phyloP scores from a whole-genome alignment of 129 eudicot genomes.

The Flaveria linearis region DNA sequence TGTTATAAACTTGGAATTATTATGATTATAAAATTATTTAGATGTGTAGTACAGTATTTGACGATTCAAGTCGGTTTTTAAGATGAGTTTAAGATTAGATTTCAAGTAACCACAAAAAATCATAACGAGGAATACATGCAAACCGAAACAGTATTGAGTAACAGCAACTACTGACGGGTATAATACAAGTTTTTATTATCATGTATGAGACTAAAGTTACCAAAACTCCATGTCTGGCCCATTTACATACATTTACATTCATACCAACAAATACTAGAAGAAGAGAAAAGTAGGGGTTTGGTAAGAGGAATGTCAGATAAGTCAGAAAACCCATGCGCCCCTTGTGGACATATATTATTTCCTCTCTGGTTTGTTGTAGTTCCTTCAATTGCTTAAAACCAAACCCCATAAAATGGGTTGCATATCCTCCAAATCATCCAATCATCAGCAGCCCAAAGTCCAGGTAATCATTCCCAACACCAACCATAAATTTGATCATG shows the following conservation, averaged over 20 bases:
- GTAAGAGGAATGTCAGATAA: slow-evolving; percentile 16
- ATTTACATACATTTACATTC: too few species aligned
- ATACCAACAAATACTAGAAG: neutral
- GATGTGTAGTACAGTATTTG: too few species aligned
- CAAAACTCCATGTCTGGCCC: too few species aligned
- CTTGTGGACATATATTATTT: slow-evolving; percentile 10
- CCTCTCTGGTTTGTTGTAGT: too few species aligned
- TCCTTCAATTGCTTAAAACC: neutral
- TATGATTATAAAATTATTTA: too few species aligned
- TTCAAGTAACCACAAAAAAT: too few species aligned
- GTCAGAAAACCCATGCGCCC: slow-evolving; percentile 19
- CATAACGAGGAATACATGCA: neutral
- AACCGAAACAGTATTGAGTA: neutral
- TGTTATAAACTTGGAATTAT: too few species aligned
- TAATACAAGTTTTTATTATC: too few species aligned
- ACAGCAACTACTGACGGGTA: neutral
- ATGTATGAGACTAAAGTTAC: too few species aligned
- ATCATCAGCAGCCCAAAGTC: slow-evolving; percentile 12
- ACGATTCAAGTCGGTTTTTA: too few species aligned
- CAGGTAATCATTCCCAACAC: slow-evolving; percentile 1
- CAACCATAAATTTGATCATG: slow-evolving; percentile 13
- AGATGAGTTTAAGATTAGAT: too few species aligned
- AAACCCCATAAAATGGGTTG: slow-evolving; percentile 27
- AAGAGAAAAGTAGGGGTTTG: neutral
- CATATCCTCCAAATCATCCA: slow-evolving; percentile 21